phyloP scores from a whole-genome alignment of 2,329 filamentous ascomycete species.

The Metarhizium sp. region DNA sequence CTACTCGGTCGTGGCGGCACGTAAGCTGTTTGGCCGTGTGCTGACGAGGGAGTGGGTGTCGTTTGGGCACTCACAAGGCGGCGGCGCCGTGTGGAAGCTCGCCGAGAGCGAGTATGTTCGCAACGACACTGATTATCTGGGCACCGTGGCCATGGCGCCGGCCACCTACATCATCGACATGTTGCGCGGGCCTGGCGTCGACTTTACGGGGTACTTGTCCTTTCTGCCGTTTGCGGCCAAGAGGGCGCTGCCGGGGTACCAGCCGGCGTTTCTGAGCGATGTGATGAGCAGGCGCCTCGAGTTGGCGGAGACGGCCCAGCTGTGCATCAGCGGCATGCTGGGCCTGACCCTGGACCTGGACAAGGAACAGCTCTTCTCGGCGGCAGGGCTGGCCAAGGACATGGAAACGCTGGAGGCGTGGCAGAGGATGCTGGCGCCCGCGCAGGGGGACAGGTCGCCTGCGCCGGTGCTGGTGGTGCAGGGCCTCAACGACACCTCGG shows the following conservation, averaged over 20 bases:
- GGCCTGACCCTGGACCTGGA: background rate
- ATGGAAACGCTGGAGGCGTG: background rate
- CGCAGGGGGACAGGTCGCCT: slow-evolving; percentile 3
- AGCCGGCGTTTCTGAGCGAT: background rate
- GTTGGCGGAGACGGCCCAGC: slow-evolving; percentile 3
- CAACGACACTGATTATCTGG: too few species aligned
- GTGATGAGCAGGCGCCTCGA: slow-evolving; percentile 1
- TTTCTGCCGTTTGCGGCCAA: slow-evolving; percentile 1
- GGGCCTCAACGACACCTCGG: slow-evolving; percentile 5
- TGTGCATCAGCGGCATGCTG: slow-evolving; percentile 7
- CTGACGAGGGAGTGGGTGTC: too few species aligned
- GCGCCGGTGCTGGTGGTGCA: slow-evolving; percentile 10
- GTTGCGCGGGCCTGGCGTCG: background rate
- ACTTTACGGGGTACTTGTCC: slow-evolving; percentile 1
- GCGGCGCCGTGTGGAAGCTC: too few species aligned
- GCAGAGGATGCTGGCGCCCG: slow-evolving; percentile 3
- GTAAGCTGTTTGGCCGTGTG: too few species aligned
- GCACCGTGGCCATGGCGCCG: slow-evolving; percentile 1
- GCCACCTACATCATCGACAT: slow-evolving; percentile 9
- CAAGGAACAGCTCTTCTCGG: background rate
- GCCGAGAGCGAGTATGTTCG: too few species aligned
- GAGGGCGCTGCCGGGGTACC: slow-evolving; percentile 1
- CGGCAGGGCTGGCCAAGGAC: background rate
- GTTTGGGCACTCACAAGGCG: too few species aligned
- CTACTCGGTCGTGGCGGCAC: too few species aligned